These are phyloP conservation scores for Turritis glabra DNA, from an alignment of 345 rosid species.

Conservation along the genomic window DNA sequence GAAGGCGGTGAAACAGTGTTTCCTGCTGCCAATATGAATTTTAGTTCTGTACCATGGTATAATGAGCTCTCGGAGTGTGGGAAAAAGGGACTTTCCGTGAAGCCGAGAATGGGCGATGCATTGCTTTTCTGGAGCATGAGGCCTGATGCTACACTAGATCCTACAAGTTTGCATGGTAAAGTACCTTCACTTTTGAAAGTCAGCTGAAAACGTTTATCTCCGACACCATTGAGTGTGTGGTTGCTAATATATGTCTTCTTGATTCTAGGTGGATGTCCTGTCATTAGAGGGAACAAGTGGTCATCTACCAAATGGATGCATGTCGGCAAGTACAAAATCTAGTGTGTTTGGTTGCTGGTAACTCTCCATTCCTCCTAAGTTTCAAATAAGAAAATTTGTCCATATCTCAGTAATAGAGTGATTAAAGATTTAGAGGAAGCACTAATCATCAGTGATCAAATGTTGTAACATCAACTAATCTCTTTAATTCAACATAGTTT, in stretches of 20 bases:
- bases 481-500: not conserved
- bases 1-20: conserved; percentile 98
- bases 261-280: conserved; percentile 81
- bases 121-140: conserved; percentile 92
- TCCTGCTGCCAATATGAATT: conserved; percentile 67
- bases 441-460: conserved; percentile 1
- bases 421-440: not conserved
- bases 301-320: conserved; percentile 96
- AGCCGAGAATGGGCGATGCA: conserved; percentile 89
- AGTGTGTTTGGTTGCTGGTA: conserved; percentile 20
- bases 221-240: not conserved
- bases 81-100: conserved; percentile 68
- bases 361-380: not conserved
- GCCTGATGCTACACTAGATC: conserved; percentile 84
- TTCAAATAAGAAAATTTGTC: not conserved
- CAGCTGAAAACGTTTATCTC: not conserved
- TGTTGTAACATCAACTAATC: conserved; percentile 3
- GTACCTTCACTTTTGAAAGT: not conserved
- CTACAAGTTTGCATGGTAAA: conserved; percentile 88
- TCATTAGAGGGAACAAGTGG: conserved; percentile 92
- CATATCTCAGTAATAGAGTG: conserved; percentile 6
- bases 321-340: conserved; percentile 61
- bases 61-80: conserved; percentile 86
- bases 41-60: conserved; percentile 72
- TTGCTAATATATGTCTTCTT: conserved; percentile 5